Percentiles rank a stretch among this genome's conserved stretches.
Evolutionary conservation across 352 stramenopile species (phyloP).

Genomic region (Globisporangium cylindrosporum): DNA sequence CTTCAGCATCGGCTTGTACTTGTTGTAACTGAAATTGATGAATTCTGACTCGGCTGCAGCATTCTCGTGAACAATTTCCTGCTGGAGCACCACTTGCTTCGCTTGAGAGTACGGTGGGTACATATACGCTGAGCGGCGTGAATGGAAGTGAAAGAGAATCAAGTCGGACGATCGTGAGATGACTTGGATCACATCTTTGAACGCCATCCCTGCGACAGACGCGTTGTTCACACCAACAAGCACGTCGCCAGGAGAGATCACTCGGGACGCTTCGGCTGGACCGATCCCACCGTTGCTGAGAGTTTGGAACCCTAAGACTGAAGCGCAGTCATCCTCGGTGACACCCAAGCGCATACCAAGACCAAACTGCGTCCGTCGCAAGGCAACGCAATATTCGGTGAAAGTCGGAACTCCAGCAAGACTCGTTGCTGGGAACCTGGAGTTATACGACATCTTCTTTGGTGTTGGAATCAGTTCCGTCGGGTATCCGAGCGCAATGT

Average conservation of each 20-base stretch:
- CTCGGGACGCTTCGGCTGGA: slow-evolving; percentile 68
- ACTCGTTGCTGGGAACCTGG: slow-evolving; percentile 44
- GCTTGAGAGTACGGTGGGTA: slow-evolving; percentile 72
- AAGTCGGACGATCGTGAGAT: slow-evolving; percentile 62
- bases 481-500: slow-evolving; percentile 78
- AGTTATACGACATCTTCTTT: slow-evolving; percentile 46
- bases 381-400: slow-evolving; percentile 71
- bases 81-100: slow-evolving; percentile 47
- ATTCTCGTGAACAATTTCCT: slow-evolving; percentile 34
- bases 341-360: slow-evolving; percentile 83
- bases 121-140: slow-evolving; percentile 47
- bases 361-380: slow-evolving; percentile 62
- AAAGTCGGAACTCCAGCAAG: slow-evolving; percentile 51
- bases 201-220: slow-evolving; percentile 49
- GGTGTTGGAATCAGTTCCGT: slow-evolving; percentile 41
- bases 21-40: slow-evolving; percentile 70
- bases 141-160: slow-evolving; percentile 85
- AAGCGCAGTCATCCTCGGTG: slow-evolving; percentile 50
- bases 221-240: slow-evolving; percentile 78
- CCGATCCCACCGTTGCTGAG: slow-evolving; percentile 72
- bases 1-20: slow-evolving; percentile 59
- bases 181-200: slow-evolving; percentile 76
- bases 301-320: slow-evolving; percentile 80
- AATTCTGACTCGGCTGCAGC: slow-evolving; percentile 46
- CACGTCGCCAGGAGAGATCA: slow-evolving; percentile 69